Conservation (phyloP, 1,139 yeast genomes). For the Entelexis sorbosivorans region DNA sequence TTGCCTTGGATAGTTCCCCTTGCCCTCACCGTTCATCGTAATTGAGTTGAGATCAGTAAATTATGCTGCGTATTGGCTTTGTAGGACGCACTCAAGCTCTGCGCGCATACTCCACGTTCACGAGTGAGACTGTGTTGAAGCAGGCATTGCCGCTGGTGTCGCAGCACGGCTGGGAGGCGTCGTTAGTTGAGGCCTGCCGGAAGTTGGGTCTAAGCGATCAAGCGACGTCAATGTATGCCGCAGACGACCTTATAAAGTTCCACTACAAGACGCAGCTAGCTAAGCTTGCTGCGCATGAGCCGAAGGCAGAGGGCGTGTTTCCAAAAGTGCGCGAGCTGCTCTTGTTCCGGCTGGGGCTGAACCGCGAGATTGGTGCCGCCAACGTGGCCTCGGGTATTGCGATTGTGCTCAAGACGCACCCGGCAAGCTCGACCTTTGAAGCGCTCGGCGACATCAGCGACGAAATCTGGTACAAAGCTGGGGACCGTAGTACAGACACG, state of each 20-base stretch:
- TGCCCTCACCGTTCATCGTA: background rate
- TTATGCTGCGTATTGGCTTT: background rate
- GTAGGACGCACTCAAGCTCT: background rate
- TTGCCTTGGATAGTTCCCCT: background rate
- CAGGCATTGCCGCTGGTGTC: slow-evolving; percentile 52
- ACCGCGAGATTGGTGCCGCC: slow-evolving; percentile 41
- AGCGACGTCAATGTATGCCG: slow-evolving; percentile 50
- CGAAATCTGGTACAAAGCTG: slow-evolving; percentile 70
- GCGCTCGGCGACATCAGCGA: slow-evolving; percentile 71
- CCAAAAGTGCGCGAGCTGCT: slow-evolving; percentile 38
- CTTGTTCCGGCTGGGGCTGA: slow-evolving; percentile 45
- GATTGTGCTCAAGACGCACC: slow-evolving; percentile 25
- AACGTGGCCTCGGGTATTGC: slow-evolving; percentile 37
- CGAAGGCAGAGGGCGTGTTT: background rate
- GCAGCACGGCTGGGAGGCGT: slow-evolving; percentile 51
- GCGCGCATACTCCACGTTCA: slow-evolving; percentile 1
- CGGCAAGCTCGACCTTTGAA: slow-evolving; percentile 35
- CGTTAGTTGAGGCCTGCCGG: slow-evolving; percentile 52
- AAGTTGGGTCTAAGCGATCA: slow-evolving; percentile 57
- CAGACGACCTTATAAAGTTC: slow-evolving; percentile 52
- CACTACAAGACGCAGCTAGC: slow-evolving; percentile 46
- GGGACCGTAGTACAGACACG: slow-evolving; percentile 73
- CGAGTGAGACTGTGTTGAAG: slow-evolving; percentile 31
- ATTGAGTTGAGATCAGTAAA: background rate
- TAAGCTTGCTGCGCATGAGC: slow-evolving; percentile 19